A percentile compares a stretch with the other conserved stretches of the same genome.
phyloP scores from a whole-genome alignment of 140 eudicot genomes.

The Ambrosia hybrid region DNA sequence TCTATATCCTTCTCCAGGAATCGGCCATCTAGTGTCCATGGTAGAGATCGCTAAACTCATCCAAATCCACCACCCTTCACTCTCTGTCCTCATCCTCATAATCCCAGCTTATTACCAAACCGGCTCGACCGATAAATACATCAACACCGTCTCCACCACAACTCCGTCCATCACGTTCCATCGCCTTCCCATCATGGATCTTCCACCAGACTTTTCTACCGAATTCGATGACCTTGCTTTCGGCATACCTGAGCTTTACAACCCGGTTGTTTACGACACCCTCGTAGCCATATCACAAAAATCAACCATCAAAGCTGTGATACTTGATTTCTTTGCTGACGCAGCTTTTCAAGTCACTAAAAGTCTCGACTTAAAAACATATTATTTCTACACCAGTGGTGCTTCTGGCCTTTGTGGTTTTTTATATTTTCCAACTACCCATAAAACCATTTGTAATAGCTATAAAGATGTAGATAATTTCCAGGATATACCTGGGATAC shows the following conservation, averaged over 20 bases:
- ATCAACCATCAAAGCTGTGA: slow-evolving; percentile 42
- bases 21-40: slow-evolving; percentile 60
- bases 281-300: slow-evolving; percentile 39
- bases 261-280: slow-evolving; percentile 29
- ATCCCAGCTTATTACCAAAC: slow-evolving; percentile 34
- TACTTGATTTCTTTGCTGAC: slow-evolving; percentile 52
- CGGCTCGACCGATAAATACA: slow-evolving; percentile 40
- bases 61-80: slow-evolving; percentile 40
- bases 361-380: slow-evolving; percentile 42
- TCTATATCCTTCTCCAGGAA: slow-evolving; percentile 56
- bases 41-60: slow-evolving; percentile 60
- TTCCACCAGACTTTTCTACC: slow-evolving; percentile 27
- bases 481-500: slow-evolving; percentile 49
- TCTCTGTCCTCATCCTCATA: slow-evolving; percentile 37
- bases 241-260: slow-evolving; percentile 38
- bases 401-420: slow-evolving; percentile 30
- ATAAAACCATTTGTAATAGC: slow-evolving; percentile 12
- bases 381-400: slow-evolving; percentile 42
- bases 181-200: slow-evolving; percentile 34
- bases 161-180: slow-evolving; percentile 55
- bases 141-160: slow-evolving; percentile 38
- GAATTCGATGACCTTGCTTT: slow-evolving; percentile 18
- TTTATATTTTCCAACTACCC: slow-evolving; percentile 36
- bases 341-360: slow-evolving; percentile 37
- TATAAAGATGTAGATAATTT: slow-evolving; percentile 27